These are phyloP conservation scores for Achaetomium macrosporum DNA, from an alignment of 2,329 filamentous ascomycete genomes.

Conservation along the genomic window DNA sequence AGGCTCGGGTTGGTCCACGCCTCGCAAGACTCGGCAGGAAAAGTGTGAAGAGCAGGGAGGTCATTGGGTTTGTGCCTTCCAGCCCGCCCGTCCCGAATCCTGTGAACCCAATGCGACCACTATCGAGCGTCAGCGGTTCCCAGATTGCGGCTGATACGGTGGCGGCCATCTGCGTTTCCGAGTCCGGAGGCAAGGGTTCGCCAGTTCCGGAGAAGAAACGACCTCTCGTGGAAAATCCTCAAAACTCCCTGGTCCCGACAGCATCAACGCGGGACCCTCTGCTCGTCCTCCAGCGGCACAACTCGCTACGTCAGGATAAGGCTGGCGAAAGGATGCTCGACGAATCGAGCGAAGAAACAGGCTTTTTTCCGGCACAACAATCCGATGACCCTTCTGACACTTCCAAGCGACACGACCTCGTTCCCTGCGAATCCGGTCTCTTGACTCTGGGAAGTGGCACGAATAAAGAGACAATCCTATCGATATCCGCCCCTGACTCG, in stretches of 20 bases:
- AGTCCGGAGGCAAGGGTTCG: neutral
- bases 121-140: neutral
- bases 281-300: slow-evolving; percentile 1
- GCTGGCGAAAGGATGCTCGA: neutral
- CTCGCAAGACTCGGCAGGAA: slow-evolving; percentile 37
- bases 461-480: neutral
- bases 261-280: neutral
- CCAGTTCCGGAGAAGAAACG: neutral
- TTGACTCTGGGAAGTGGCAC: neutral
- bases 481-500: neutral
- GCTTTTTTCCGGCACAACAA: neutral
- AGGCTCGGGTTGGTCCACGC: slow-evolving; percentile 29
- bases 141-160: neutral
- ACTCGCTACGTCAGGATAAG: neutral
- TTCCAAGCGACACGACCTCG: neutral
- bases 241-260: neutral
- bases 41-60: slow-evolving; percentile 42
- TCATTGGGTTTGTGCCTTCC: slow-evolving; percentile 36
- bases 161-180: neutral
- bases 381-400: neutral
- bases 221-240: neutral
- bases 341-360: neutral
- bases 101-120: neutral
- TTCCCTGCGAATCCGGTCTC: neutral
- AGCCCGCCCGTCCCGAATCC: slow-evolving; percentile 11